phyloP scores from a whole-genome alignment of 208 protist species.

The Endotrypanum monterogeii region DNA sequence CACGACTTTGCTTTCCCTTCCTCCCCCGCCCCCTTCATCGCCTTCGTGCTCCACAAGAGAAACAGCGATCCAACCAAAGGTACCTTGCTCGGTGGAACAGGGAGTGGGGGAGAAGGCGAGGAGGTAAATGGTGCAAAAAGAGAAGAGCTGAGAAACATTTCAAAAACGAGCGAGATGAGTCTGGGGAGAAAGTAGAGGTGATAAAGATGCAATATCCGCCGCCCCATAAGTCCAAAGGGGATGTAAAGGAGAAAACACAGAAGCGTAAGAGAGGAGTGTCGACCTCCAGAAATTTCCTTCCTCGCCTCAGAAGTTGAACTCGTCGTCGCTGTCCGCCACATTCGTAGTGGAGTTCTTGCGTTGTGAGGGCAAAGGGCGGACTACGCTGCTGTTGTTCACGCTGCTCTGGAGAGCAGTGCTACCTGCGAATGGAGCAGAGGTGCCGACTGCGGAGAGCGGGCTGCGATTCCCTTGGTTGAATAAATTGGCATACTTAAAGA shows the following conservation, averaged over 20 bases:
- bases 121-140: neutral
- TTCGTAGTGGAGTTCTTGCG: conserved; percentile 27
- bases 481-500: conserved; percentile 64
- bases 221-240: neutral
- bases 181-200: neutral
- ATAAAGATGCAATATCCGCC: neutral
- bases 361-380: conserved; percentile 35
- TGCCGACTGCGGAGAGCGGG: conserved; percentile 29
- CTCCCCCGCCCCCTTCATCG: neutral
- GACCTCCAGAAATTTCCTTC: neutral
- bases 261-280: neutral
- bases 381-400: conserved; percentile 28
- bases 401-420: conserved; percentile 26
- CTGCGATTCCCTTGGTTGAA: conserved; percentile 70
- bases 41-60: neutral
- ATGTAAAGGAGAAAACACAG: conserved; percentile 17
- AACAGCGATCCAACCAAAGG: neutral
- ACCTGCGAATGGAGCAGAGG: conserved; percentile 25
- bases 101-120: neutral
- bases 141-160: conserved; percentile 22
- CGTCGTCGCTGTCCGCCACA: conserved; percentile 63
- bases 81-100: neutral
- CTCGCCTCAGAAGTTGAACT: conserved; percentile 80
- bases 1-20: no score
- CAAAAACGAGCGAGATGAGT: conserved; percentile 4